Base-by-base conservation (phyloP, 495 filamentous ascomycete species). In the Neurospora cerealis region DNA sequence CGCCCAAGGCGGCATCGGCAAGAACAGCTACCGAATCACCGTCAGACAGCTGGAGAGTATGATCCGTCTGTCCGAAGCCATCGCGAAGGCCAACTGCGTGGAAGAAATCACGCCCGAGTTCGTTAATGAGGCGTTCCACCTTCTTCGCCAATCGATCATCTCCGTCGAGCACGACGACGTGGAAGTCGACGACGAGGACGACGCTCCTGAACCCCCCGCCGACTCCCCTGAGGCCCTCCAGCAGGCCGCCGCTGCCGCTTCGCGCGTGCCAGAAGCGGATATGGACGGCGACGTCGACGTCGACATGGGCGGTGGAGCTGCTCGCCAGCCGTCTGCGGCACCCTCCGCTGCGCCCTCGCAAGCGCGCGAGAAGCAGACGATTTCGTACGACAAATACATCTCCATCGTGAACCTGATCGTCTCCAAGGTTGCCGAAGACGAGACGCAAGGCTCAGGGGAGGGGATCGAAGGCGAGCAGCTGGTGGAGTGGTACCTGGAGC, bases 121-220 rank as follows among this genome's bases (percentile, higher is more conserved):
- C 77, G 96, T 99, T 15, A 87, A 91, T 32, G 96, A 99, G 81
- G 96, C 94, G 3, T 97, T 90, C 79, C 91, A 95, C 70, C 87
- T 99, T 8, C 87, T 99, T 6, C 84, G 93, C 39, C 94, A 97
- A 83, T 94, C 91, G 82, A 98, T 99, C 80, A 97, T 99, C 77
- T 95, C 92, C 19, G 95, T 99, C 21, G 96, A 99, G 81, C 96
- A 97, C 77, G 96, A 99, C 77, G 96, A 99, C 75, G 91, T 99
- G 17, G 96, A 98, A 79, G 92, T 99, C 42, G 95, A 98, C 17
- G 95, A 97, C 37, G 92, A 93, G 39, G 92, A 92, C 32, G 89
- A 92, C 9, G 86, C 80, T 72, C 28, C 72, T 73, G 86, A 88
- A 17, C 80, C 73, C 9, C 72, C 76, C 21, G 72, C 77, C n/a